Evolutionary conservation across 805 yeast species (phyloP), one percentile per base, ranked within the genome.

Genomic region (Nakazawaea wyomingensis): DNA sequence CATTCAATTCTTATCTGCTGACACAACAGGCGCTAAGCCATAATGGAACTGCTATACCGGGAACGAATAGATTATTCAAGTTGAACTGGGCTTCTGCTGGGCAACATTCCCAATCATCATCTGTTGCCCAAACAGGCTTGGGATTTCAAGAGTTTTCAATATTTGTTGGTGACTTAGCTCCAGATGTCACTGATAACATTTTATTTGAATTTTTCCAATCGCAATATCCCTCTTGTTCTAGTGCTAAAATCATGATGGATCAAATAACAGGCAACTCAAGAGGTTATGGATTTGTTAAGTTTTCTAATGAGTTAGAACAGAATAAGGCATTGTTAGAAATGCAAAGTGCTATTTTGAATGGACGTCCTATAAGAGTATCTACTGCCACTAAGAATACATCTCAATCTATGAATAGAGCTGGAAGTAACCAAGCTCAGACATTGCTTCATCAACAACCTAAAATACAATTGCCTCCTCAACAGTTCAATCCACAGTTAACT

Each of bases 241-340:
- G 82, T 51, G 93, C 81, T 5, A 87, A 84, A 55, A 77, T 89
- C 48, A 87, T 89, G 80, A 60, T 74, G 38, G 96, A 89, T 60
- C 80, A 78, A 30, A 57, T 62, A 10, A 80, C 95, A 1, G 82
- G 82, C 24, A 71, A 71, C 38, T 76, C 91, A 5, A 80, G 85
- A 55, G 96, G 96, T 10, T 89, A 84, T 61, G 97, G 96, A 2
- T 90, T 90, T 66, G 86, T 88, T n/a, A 78, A 86, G 48, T 88
- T 89, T 57, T 55, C 69, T 28, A 72, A 72, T 45, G 80, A 76
- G 47, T 69, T 71, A 9, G 88, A 83, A 31, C 88, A 83, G 60
- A 82, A 79, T 51, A 72, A 79, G 40, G 88, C 96, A 0, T 59
- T 87, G 32, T 55, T 70, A 18, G 95, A 85, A 56, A 85, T 88